Evolutionary conservation across 352 stramenopile genomes (phyloP), one percentile per base, ranked within the genome.

Genomic region (Phytophthora podocarpi): DNA sequence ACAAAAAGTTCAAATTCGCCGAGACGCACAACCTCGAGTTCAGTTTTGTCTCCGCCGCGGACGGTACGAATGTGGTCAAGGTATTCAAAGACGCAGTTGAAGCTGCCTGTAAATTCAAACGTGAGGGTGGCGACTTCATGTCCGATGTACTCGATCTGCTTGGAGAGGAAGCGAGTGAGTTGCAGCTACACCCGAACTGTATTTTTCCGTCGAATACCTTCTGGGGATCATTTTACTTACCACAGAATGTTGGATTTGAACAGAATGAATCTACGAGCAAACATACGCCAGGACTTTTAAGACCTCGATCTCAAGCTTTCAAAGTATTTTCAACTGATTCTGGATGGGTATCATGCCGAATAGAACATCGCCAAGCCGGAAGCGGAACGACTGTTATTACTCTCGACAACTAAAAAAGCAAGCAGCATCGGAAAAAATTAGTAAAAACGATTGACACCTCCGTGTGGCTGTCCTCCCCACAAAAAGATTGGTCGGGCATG

Each of bases 1-100:
- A 68, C 64, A 98, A 99, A 73, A 95, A 95, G 61, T 98, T 98
- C 68, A 98, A 97, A 72, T 99, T 99, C 62, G 89, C 94, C 31
- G 81, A 90, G 71, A 95, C 95, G 21, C 82, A 98, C 73, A 94
- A 95, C 70, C 78, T 99, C 21, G 88, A 91, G 7, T 98, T 99
- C 63, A 93, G 90, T 40, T 98, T 98, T 65, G 92, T 97, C 5
- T 98, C 93, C 12, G 91, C 93, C 0, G 94, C 94, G 2, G 95
- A 98, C 70, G 96, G 95, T 21, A 98, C 94, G 7, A 99, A 99
- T 67, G 93, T 98, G 31, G 95, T 98, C 39, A 97, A 97, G 54
- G 87, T 98, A 6, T 98, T 98, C 75, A 84, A 93, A 20, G 83
- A 96, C 30, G 86, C 91, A 2, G 85, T 98, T 46, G 71, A 87